These are phyloP conservation scores for Coffea eugenioides DNA, from an alignment of 257 asterid species.

Conservation along the genomic window DNA sequence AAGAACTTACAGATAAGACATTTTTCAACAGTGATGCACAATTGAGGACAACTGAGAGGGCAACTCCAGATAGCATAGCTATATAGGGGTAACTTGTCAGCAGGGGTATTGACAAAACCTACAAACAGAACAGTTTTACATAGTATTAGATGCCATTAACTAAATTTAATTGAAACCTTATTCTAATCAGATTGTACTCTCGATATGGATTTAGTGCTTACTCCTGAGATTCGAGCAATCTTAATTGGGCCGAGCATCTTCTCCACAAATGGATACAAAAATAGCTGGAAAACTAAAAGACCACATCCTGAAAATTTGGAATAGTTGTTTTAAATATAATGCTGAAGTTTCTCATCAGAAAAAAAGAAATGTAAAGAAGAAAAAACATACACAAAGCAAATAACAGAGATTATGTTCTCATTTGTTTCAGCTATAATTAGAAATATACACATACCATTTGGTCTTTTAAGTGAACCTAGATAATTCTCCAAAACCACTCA, in stretches of 20 bases:
- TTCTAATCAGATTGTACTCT: background rate
- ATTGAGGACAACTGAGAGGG: slow-evolving; percentile 49
- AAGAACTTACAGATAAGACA: slow-evolving; percentile 59
- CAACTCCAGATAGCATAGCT: slow-evolving; percentile 53
- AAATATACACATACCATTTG: background rate
- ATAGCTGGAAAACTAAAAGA: slow-evolving; percentile 67
- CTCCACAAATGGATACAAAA: slow-evolving; percentile 58
- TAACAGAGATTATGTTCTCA: background rate
- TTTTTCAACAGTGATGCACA: slow-evolving; percentile 72
- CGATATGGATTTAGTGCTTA: slow-evolving; percentile 25
- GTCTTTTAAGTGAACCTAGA: background rate
- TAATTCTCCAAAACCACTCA: background rate
- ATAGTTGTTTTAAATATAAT: background rate
- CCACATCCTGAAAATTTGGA: slow-evolving; percentile 56
- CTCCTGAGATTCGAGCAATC: slow-evolving; percentile 72
- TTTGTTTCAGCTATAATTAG: background rate
- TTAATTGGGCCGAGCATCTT: slow-evolving; percentile 54
- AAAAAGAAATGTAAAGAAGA: background rate
- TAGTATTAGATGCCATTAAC: background rate
- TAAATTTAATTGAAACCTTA: background rate
- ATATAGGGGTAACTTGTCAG: slow-evolving; percentile 70
- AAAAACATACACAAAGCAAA: background rate
- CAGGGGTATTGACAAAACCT: slow-evolving; percentile 64
- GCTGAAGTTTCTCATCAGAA: background rate
- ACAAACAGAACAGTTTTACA: slow-evolving; percentile 20